Base-by-base conservation (phyloP, 495 filamentous ascomycete genomes). In the Extremus antarcticus region DNA sequence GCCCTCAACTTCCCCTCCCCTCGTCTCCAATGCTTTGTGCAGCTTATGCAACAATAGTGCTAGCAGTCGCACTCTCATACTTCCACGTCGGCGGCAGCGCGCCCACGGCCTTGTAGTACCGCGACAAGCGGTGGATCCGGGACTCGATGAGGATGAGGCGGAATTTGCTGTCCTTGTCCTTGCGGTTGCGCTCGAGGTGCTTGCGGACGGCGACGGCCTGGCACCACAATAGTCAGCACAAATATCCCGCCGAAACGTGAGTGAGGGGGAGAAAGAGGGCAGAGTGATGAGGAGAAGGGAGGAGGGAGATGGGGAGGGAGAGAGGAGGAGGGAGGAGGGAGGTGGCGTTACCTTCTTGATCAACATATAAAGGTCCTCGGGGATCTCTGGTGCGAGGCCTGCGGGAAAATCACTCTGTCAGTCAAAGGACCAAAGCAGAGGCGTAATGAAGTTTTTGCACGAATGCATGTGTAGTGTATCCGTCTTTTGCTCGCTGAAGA, bases 141-240 rank as follows among this genome's bases (percentile, higher is more conserved):
- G 92, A 97, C 84, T 99, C 92, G 77, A 99, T 90, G 59, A 99
- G 86, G 86, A 99, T 97, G 55, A 99, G 85, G 69, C 91, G 90
- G 87, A 98, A 96, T 81, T 98, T 98, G 81, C 82, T 84, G 80
- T 97, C 92, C 78, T 88, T 94, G 84, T 97, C 92, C 82, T 99
- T 99, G 74, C 92, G 90, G 83, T 99, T 99, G 75, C 88, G 86
- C 81, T 97, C 90, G 63, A 99, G 88, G 78, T 97, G 94, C 88
- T 99, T 99, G 76, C 94, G 92, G 78, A 99, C 92, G 69, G 91
- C 85, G 69, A 96, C 91, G 66, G 91, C 91, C 88, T 90, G n/a
- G n/a, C n/a, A n/a, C n/a, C n/a, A n/a, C n/a, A n/a, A n/a, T n/a
- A n/a, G n/a, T n/a, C n/a, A n/a, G n/a, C n/a, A n/a, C n/a, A n/a